A percentile compares a stretch with the other conserved stretches of the same genome.
These are phyloP conservation scores for Camptophora hylomeconis DNA, from an alignment of 2,329 filamentous ascomycete species.

Conservation along the genomic window DNA sequence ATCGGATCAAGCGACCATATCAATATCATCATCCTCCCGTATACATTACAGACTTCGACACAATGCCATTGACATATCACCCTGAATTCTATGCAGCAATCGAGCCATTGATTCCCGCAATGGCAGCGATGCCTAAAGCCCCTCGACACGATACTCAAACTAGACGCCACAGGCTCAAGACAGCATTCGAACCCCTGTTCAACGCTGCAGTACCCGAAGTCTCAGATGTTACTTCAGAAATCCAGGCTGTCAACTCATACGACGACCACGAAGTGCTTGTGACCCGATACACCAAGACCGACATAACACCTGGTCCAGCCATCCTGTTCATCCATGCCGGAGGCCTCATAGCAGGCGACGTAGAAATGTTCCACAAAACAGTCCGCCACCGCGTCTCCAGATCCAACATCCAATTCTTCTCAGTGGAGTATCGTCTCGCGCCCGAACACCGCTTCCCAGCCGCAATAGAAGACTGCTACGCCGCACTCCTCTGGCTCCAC, in stretches of 20 bases:
- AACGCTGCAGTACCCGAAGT: slow-evolving; percentile 6
- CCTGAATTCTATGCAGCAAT: slow-evolving; percentile 12
- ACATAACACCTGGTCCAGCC: slow-evolving; percentile 17
- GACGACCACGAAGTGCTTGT: slow-evolving; percentile 16
- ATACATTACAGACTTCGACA: no score
- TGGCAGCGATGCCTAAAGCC: slow-evolving; percentile 6
- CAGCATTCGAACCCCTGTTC: slow-evolving; percentile 6
- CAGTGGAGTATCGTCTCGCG: slow-evolving; percentile 19
- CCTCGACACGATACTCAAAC: slow-evolving; percentile 12
- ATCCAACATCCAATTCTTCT: slow-evolving; percentile 17
- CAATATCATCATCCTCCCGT: no score
- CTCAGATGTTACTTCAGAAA: slow-evolving; percentile 10
- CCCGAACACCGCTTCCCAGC: slow-evolving; percentile 18
- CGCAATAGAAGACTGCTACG: slow-evolving; percentile 19
- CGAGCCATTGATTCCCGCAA: slow-evolving; percentile 8
- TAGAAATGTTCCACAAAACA: slow-evolving; percentile 8
- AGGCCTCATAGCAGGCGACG: slow-evolving; percentile 16
- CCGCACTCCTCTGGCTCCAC: slow-evolving; percentile 25
- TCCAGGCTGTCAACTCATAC: slow-evolving; percentile 10
- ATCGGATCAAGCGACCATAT: no score
- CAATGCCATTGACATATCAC: slow-evolving; percentile 15
- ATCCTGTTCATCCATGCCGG: slow-evolving; percentile 20
- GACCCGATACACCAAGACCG: slow-evolving; percentile 19
- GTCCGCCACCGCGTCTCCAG: slow-evolving; percentile 11
- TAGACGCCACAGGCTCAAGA: slow-evolving; percentile 4